phyloP scores from a whole-genome alignment of 176 grass and related monocot species.

The Triticum timopheevii region DNA sequence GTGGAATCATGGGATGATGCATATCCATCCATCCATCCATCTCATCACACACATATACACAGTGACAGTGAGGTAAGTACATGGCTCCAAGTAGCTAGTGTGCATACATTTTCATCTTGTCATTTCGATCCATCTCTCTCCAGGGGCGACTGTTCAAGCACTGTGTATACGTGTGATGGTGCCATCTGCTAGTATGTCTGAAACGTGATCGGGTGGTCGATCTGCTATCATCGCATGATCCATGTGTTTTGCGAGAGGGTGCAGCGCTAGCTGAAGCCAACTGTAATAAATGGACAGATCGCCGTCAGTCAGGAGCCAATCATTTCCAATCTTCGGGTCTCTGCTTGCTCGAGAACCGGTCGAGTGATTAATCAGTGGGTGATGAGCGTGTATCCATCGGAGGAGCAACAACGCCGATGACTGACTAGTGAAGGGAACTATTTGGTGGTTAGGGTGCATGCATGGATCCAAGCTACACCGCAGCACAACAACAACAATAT shows the following conservation, averaged over 20 bases:
- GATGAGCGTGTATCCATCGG: neutral
- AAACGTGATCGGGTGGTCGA: neutral
- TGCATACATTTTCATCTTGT: neutral
- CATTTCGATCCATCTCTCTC: neutral
- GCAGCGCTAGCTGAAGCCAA: neutral
- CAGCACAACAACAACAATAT: neutral
- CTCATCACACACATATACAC: neutral
- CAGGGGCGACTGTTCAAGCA: neutral
- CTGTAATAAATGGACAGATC: slow-evolving; percentile 20
- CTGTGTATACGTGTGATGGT: neutral
- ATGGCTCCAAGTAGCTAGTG: neutral
- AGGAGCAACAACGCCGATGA: neutral
- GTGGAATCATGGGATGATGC: slow-evolving; percentile 1
- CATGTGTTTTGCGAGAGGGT: neutral
- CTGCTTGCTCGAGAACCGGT: neutral
- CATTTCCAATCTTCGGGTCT: neutral
- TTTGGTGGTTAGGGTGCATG: neutral
- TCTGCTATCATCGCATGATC: neutral
- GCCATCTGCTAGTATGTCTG: too few relatives aligned
- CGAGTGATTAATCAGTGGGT: neutral
- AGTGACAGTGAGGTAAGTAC: neutral
- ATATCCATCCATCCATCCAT: neutral
- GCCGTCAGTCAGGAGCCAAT: slow-evolving; percentile 2
- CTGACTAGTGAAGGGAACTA: neutral
- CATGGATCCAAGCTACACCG: neutral